Conservation (phyloP, 805 yeast genomes). For the Ogataea siamensis region DNA sequence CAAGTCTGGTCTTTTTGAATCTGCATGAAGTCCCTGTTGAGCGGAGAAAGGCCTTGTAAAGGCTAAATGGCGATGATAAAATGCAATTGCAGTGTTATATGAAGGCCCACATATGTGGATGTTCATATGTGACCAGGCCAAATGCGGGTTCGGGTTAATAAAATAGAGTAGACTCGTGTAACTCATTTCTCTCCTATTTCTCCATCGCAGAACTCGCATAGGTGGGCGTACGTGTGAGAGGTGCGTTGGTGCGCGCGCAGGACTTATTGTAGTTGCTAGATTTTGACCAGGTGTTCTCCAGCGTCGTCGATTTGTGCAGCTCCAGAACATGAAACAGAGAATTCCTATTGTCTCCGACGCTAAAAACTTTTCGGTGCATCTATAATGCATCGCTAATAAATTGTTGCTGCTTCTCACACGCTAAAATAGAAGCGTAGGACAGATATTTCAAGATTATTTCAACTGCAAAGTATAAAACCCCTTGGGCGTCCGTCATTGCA, state of each 20-base stretch:
- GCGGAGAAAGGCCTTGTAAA: background rate
- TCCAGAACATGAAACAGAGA: conserved; percentile 7
- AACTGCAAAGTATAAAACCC: conserved; percentile 6
- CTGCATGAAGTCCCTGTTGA: background rate
- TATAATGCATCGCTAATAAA: conserved; percentile 9
- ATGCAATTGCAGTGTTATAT: background rate
- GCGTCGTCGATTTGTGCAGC: conserved; percentile 1
- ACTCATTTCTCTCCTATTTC: too few relatives aligned
- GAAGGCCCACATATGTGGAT: too few relatives aligned
- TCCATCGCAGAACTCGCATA: background rate
- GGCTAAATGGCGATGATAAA: background rate
- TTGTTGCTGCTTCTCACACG: conserved; percentile 9
- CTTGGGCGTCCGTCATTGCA: conserved; percentile 1
- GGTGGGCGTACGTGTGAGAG: background rate
- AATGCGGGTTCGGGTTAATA: too few relatives aligned
- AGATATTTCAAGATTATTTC: background rate
- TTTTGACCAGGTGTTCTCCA: background rate
- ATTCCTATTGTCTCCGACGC: conserved; percentile 3
- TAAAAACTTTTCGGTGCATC: conserved; percentile 9
- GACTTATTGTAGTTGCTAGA: background rate
- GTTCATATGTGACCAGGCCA: background rate
- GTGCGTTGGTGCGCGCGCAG: background rate
- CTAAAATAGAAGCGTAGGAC: conserved; percentile 3
- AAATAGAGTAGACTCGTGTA: too few relatives aligned
- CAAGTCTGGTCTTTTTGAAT: background rate